Evolutionary conservation across 2,329 filamentous ascomycete genomes (phyloP).

Genomic region (Orbilia brochopaga): DNA sequence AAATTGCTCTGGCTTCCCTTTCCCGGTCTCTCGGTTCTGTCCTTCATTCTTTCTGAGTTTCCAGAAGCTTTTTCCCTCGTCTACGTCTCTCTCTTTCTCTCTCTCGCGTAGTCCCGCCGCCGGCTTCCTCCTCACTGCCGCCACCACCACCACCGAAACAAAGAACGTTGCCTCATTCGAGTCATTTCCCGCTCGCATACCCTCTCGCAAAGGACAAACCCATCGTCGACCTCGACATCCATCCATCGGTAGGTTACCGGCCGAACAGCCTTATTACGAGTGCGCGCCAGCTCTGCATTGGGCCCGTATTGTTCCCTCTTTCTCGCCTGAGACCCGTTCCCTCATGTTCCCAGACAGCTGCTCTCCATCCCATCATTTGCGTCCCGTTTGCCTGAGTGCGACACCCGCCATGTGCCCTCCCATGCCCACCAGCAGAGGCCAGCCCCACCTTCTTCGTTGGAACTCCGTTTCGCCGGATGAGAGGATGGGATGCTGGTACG

Average conservation of each 20-base stretch:
- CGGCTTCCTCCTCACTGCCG: conserved; percentile 1
- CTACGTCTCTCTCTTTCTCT: neutral
- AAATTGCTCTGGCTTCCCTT: conserved; percentile 22
- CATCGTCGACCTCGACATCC: too few species aligned
- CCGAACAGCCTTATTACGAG: too few species aligned
- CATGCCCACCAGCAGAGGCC: neutral
- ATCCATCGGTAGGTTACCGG: too few species aligned
- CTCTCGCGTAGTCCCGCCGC: neutral
- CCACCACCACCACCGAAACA: conserved; percentile 13
- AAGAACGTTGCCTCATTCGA: conserved; percentile 14
- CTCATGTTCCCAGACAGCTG: neutral
- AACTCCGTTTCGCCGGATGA: conserved; percentile 7
- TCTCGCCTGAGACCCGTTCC: neutral
- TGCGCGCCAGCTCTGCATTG: neutral
- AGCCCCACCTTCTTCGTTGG: conserved; percentile 4
- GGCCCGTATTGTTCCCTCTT: too few species aligned
- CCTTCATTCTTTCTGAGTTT: conserved; percentile 23
- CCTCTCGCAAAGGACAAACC: too few species aligned
- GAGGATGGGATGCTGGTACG: neutral
- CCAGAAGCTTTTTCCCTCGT: conserved; percentile 30
- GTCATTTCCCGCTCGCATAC: too few species aligned
- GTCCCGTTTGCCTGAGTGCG: conserved; percentile 1
- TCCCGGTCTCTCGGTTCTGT: conserved; percentile 6
- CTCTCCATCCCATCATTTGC: conserved; percentile 5
- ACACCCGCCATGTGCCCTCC: conserved; percentile 3